phyloP scores from a whole-genome alignment of 352 stramenopile genomes.

The Phytophthora pisi region DNA sequence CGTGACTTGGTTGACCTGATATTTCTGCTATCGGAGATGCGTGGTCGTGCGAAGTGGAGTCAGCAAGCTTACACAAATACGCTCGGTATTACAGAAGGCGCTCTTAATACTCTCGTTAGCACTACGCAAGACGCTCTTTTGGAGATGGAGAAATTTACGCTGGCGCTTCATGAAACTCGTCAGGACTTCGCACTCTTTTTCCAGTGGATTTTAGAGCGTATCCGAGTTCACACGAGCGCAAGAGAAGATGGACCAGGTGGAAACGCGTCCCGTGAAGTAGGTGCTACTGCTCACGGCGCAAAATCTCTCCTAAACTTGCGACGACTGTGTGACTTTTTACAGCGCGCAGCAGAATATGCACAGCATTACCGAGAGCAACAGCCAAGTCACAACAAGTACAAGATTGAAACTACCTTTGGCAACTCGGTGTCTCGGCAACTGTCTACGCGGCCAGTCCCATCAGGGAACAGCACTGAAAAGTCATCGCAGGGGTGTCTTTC shows the following conservation, averaged over 20 bases:
- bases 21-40: conserved; percentile 61
- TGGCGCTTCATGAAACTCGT: conserved; percentile 55
- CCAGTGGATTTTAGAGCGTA: conserved; percentile 65
- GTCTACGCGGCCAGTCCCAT: neutral
- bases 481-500: conserved; percentile 7
- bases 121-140: conserved; percentile 44
- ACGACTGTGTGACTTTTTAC: conserved; percentile 58
- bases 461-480: neutral
- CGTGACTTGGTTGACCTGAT: conserved; percentile 40
- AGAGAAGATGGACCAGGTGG: conserved; percentile 1
- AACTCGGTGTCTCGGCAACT: conserved; percentile 61
- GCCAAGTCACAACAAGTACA: conserved; percentile 40
- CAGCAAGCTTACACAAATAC: conserved; percentile 27
- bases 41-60: conserved; percentile 59
- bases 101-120: conserved; percentile 46
- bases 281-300: neutral
- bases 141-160: conserved; percentile 48
- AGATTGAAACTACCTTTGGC: conserved; percentile 71
- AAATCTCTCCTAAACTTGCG: conserved; percentile 71
- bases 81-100: conserved; percentile 43
- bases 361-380: conserved; percentile 51
- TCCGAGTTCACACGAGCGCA: conserved; percentile 66
- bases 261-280: neutral
- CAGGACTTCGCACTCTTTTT: conserved; percentile 73
- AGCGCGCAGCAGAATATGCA: conserved; percentile 45